Percentiles rank a stretch among this genome's conserved stretches.
Evolutionary conservation across 345 rosid species (phyloP).

Genomic region (Moricandia arvensis): DNA sequence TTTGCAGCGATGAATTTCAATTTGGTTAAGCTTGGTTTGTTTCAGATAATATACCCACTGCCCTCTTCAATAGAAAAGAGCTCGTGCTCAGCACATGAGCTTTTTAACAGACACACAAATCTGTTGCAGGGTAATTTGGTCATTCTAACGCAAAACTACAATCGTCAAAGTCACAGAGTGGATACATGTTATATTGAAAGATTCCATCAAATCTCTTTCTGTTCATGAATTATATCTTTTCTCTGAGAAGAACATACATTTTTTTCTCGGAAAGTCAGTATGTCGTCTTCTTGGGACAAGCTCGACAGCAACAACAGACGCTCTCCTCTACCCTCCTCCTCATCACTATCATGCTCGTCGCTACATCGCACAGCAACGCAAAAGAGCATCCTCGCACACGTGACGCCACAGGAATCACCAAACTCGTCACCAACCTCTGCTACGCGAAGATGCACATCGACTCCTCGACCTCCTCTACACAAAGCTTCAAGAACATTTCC

Average conservation of each 20-base stretch:
- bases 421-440: conserved; percentile 22
- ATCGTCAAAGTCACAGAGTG: not conserved
- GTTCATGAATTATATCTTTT: not conserved
- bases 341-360: not conserved
- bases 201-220: not conserved
- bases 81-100: not conserved
- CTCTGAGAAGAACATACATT: not conserved
- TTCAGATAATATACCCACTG: not conserved
- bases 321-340: conserved; percentile 26
- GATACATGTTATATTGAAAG: not conserved
- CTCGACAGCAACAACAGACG: not conserved
- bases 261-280: not conserved
- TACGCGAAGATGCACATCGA: conserved; percentile 12
- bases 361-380: not conserved
- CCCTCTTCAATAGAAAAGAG: not conserved
- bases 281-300: not conserved
- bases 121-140: not conserved
- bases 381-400: conserved; percentile 15
- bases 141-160: not conserved
- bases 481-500: conserved; percentile 8
- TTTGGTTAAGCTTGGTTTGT: not conserved
- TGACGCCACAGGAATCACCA: not conserved
- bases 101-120: not conserved
- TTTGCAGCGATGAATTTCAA: not conserved
- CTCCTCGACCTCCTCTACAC: conserved; percentile 3